Evolutionary conservation across 2,329 filamentous ascomycete species (phyloP).

Genomic region (Cytospora chrysosperma): DNA sequence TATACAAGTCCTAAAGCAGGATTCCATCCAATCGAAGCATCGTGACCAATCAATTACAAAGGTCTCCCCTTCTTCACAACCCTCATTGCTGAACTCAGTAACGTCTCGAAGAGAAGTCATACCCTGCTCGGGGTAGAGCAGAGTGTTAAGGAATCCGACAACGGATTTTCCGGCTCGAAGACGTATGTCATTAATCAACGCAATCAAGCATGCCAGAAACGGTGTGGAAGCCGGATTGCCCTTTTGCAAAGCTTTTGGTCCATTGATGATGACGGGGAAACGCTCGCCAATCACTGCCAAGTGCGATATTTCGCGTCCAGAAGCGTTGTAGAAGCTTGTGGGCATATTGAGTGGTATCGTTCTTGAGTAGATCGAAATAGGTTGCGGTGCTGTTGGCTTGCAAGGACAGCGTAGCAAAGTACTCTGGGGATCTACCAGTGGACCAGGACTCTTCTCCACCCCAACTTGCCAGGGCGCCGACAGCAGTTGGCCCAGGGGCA

Average conservation of each 20-base stretch:
- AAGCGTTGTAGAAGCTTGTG: conserved; percentile 6
- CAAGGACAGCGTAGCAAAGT: conserved; percentile 47
- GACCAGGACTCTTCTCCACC: conserved; percentile 43
- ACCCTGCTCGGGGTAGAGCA: conserved; percentile 47
- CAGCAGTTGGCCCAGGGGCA: conserved; percentile 53
- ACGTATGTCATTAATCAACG: conserved; percentile 63
- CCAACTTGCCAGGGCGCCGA: conserved; percentile 49
- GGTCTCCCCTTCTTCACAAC: not conserved
- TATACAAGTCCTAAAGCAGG: conserved; percentile 5
- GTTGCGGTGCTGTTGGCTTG: conserved; percentile 41
- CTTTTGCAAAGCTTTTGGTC: conserved; percentile 27
- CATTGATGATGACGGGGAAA: conserved; percentile 27
- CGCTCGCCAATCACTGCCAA: conserved; percentile 35
- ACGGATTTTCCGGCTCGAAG: conserved; percentile 51
- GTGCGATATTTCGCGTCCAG: conserved; percentile 33
- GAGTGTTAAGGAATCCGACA: conserved; percentile 62
- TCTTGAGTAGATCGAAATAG: conserved; percentile 40
- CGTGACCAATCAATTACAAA: not conserved
- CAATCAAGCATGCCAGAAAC: conserved; percentile 60
- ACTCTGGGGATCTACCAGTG: conserved; percentile 51
- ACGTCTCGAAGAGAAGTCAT: conserved; percentile 32
- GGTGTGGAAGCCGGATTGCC: conserved; percentile 58
- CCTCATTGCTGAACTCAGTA: conserved; percentile 24
- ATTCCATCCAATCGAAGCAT: conserved; percentile 43
- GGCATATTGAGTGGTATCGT: conserved; percentile 35